Percentiles rank a stretch among this genome's conserved stretches.
These are phyloP conservation scores for Trichosporon inkin DNA, from an alignment of 1,284 basidiomycete species.

Conservation along the genomic window DNA sequence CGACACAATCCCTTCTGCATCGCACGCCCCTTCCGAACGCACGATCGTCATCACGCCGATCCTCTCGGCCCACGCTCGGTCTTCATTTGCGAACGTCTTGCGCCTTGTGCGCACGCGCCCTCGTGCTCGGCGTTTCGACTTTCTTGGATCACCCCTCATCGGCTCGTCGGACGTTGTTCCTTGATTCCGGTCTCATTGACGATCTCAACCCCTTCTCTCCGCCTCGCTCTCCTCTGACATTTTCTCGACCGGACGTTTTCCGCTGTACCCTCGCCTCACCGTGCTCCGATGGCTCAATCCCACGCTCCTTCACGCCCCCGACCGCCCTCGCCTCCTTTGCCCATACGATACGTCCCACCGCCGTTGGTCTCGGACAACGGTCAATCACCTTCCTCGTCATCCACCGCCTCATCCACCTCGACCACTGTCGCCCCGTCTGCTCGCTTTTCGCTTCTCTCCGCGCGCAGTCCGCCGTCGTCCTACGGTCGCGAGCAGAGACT, in stretches of 20 bases:
- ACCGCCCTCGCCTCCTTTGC: neutral
- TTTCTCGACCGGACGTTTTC: neutral
- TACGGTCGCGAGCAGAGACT: neutral
- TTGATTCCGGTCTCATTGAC: neutral
- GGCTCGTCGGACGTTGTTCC: neutral
- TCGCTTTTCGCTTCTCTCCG: neutral
- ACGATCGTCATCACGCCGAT: neutral
- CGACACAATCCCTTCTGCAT: neutral
- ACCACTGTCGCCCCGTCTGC: neutral
- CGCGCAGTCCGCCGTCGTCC: conserved; percentile 4
- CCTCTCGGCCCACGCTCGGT: neutral
- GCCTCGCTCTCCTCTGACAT: neutral
- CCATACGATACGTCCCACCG: neutral
- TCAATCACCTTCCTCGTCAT: neutral
- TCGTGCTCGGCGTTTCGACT: neutral
- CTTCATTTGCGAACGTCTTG: neutral
- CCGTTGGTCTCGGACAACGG: neutral
- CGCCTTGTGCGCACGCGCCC: conserved; percentile 6
- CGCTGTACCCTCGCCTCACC: neutral
- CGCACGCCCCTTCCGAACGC: neutral
- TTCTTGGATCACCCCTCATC: neutral
- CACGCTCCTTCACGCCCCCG: neutral
- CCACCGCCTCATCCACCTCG: neutral
- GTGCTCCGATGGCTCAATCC: neutral
- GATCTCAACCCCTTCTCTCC: neutral